A percentile compares a stretch with the other conserved stretches of the same genome.
These are phyloP conservation scores for Trichoderma simmonsii DNA, from an alignment of 2,329 filamentous ascomycete genomes.

Conservation along the genomic window DNA sequence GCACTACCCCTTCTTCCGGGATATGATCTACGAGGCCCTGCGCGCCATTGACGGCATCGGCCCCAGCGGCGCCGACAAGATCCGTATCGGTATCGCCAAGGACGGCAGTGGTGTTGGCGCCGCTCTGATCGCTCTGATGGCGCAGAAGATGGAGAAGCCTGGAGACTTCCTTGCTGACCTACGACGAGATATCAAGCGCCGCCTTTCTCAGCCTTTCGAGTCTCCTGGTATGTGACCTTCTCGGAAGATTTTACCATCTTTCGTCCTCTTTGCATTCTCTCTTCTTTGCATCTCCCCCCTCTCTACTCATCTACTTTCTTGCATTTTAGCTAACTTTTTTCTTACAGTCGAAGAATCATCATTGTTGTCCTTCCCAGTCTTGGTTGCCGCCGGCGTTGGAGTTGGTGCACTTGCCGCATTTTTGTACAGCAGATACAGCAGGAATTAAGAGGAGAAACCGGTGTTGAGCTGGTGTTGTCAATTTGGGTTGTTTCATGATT, in stretches of 20 bases:
- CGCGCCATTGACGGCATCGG: constrained; percentile 75
- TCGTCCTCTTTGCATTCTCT: neutral
- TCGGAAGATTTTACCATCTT: neutral
- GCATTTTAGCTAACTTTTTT: neutral
- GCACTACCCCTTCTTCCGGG: constrained; percentile 90
- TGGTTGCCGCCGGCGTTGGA: constrained; percentile 37
- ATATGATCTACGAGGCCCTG: constrained; percentile 81
- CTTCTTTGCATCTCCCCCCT: neutral
- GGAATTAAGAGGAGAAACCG: neutral
- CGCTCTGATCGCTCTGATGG: constrained; percentile 88
- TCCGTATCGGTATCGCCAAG: constrained; percentile 94
- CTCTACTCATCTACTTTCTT: neutral
- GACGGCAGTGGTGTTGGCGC: constrained; percentile 84
- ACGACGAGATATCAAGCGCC: constrained; percentile 38
- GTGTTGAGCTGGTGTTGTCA: neutral
- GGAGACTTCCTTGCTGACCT: constrained; percentile 43
- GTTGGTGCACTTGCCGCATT: constrained; percentile 37
- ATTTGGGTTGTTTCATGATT: neutral
- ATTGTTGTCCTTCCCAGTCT: constrained; percentile 30
- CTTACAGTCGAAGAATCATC: constrained; percentile 31
- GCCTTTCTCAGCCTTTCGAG: constrained; percentile 32
- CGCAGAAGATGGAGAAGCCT: constrained; percentile 62
- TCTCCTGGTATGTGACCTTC: constrained; percentile 29
- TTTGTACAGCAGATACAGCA: constrained; percentile 35
- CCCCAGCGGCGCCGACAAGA: constrained; percentile 71